Conservation (phyloP, 2,329 filamentous ascomycete species). For the Westerdykella ornata region DNA sequence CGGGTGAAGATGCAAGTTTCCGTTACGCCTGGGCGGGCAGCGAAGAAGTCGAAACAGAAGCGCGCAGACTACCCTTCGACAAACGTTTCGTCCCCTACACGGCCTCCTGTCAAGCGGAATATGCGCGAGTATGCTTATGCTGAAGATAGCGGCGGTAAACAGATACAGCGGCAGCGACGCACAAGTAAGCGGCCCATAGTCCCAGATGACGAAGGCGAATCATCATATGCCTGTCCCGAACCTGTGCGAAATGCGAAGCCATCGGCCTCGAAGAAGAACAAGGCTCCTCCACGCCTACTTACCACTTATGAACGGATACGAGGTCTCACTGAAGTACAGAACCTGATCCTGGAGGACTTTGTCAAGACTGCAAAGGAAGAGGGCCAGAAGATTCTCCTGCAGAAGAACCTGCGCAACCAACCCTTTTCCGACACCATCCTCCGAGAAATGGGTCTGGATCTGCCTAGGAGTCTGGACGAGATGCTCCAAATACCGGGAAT, state of each 20-base stretch:
- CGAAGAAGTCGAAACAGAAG: conserved; percentile 17
- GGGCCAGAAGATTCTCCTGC: conserved; percentile 57
- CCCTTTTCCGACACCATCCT: conserved; percentile 64
- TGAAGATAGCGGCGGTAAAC: conserved; percentile 21
- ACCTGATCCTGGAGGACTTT: conserved; percentile 59
- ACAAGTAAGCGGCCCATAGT: conserved; percentile 28
- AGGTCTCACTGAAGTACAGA: conserved; percentile 53
- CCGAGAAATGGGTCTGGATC: conserved; percentile 64
- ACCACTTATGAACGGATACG: conserved; percentile 50
- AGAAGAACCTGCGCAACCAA: conserved; percentile 50
- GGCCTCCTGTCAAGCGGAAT: conserved; percentile 39
- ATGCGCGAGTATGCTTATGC: conserved; percentile 24
- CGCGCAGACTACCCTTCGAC: conserved; percentile 54
- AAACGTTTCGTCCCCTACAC: conserved; percentile 59
- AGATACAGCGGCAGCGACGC: conserved; percentile 16
- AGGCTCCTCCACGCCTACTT: conserved; percentile 52
- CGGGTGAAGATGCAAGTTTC: conserved; percentile 50
- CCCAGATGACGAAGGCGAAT: conserved; percentile 30
- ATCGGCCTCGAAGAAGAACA: conserved; percentile 32
- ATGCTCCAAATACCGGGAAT: conserved; percentile 61
- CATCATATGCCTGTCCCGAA: conserved; percentile 43
- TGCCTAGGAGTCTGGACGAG: conserved; percentile 55
- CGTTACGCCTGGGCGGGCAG: conserved; percentile 40
- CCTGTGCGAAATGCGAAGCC: conserved; percentile 31
- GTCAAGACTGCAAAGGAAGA: conserved; percentile 54